Base-by-base conservation (phyloP, 257 asterid genomes). In the Solanum phureja region DNA sequence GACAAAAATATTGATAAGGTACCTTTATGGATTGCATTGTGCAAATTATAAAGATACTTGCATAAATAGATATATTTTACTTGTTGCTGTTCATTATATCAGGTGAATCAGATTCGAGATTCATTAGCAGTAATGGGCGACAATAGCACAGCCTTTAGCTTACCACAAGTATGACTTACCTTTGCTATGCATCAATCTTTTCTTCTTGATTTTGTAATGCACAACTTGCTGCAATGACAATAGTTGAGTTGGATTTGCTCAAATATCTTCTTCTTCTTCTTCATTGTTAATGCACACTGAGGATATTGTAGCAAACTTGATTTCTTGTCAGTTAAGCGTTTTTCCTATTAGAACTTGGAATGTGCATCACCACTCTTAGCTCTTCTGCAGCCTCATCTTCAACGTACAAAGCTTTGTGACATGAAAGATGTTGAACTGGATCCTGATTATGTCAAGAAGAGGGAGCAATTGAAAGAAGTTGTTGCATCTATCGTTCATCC, bases 81-180 rank as follows among this genome's bases (percentile, higher is more conserved):
- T 11, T 23, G 10, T 86, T 42, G 35, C 11, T 34, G 23, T 72
- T 69, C 82, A 56, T 72, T 13, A 16, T 88, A 90, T 87, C 96
- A 97, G 98, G 96, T 97, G 75, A 97, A 97, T 91, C 98, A 93
- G 94, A 97, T 97, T 85, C 99, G 99, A 16, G 98, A 97, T 35
- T 97, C 99, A 88, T 92, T 97, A 91, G 98, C 98, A 77, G 90
- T 94, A 90, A 96, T 97, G 99, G 99, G 99, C 33, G 96, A 93
- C 73, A 96, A 95, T 71, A 97, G 98, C 92, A 97, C 99, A 13
- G 99, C 99, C 90, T 97, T 95, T 90, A 95, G 99, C 95, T 92
- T 97, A 84, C 99, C 99, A 37, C 99, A 96, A 94, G 99, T 95
- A 92, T 75, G 89, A 81, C 42, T 81, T 44, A 46, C 29, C 68